Conservation (phyloP, 2,329 filamentous ascomycete species). For the Diplodia sapinea region DNA sequence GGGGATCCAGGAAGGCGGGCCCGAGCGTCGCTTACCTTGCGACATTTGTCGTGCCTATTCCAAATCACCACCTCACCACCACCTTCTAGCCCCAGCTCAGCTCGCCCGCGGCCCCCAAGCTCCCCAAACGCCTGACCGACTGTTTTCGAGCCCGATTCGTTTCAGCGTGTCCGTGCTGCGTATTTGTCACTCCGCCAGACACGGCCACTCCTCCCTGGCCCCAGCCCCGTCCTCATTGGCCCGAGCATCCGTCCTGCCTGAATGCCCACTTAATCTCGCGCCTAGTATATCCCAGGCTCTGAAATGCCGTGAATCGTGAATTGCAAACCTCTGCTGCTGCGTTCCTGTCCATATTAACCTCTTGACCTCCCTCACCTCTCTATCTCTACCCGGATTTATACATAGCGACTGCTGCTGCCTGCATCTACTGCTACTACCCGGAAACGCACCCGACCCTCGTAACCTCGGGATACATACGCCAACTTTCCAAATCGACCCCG, state of each 20-base stretch:
- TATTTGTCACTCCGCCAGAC: constrained; percentile 25
- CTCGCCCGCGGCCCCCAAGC: constrained; percentile 8
- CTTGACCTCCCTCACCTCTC: neutral
- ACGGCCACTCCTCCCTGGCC: neutral
- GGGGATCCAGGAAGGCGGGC: neutral
- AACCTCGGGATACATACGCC: neutral
- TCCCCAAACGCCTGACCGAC: constrained; percentile 6
- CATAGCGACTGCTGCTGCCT: neutral
- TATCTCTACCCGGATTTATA: neutral
- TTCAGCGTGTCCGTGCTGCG: constrained; percentile 18
- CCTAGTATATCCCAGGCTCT: constrained; percentile 10
- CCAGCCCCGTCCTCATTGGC: neutral
- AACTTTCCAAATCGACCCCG: neutral
- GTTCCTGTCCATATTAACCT: neutral
- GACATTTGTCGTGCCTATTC: constrained; percentile 9
- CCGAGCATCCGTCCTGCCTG: neutral
- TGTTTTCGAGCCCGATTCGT: constrained; percentile 12
- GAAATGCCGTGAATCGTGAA: neutral
- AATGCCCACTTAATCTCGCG: constrained; percentile 20
- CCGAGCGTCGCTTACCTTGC: constrained; percentile 17
- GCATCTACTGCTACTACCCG: neutral
- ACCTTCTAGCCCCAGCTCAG: constrained; percentile 14
- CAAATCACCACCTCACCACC: constrained; percentile 24
- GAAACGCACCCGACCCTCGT: neutral
- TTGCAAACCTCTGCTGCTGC: neutral